phyloP scores from a whole-genome alignment of 805 yeast genomes.

The Monosporozyma aerobia region DNA sequence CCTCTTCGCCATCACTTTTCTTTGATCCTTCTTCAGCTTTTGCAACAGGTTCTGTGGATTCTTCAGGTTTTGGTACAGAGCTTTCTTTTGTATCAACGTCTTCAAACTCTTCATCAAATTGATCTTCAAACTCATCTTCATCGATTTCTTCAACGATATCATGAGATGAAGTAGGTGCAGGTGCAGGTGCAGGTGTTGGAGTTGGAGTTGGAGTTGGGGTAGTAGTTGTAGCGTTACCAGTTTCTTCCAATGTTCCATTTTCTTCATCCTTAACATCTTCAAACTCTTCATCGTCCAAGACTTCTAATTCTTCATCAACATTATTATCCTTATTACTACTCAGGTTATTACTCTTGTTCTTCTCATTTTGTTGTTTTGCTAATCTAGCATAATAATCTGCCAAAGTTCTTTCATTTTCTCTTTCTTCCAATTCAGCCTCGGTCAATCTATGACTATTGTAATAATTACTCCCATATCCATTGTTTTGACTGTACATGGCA shows the following conservation, averaged over 20 bases:
- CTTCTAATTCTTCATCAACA: constrained; percentile 38
- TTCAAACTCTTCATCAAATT: constrained; percentile 14
- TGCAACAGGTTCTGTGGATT: constrained; percentile 1
- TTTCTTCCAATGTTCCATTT: background rate
- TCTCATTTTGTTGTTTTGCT: constrained; percentile 55
- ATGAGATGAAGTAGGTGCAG: background rate
- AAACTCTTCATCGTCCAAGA: constrained; percentile 36
- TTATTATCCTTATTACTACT: constrained; percentile 40
- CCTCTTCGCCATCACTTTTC: constrained; percentile 16
- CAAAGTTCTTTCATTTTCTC: constrained; percentile 63
- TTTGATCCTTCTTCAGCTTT: constrained; percentile 2
- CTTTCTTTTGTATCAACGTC: constrained; percentile 3
- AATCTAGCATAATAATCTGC: constrained; percentile 70
- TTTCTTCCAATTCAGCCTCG: constrained; percentile 41
- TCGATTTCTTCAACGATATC: constrained; percentile 10
- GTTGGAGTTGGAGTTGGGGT: background rate
- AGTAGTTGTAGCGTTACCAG: background rate
- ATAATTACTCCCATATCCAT: constrained; percentile 10
- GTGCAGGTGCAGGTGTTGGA: background rate
- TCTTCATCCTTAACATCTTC: background rate
- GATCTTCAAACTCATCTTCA: constrained; percentile 17
- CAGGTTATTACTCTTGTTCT: constrained; percentile 40
- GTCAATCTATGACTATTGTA: constrained; percentile 16
- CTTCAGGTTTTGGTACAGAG: constrained; percentile 5
- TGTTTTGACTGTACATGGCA: constrained; percentile 1